Percentiles rank a stretch among this genome's conserved stretches.
phyloP scores from a whole-genome alignment of 768 basidiomycete species.

The Russula sp. region DNA sequence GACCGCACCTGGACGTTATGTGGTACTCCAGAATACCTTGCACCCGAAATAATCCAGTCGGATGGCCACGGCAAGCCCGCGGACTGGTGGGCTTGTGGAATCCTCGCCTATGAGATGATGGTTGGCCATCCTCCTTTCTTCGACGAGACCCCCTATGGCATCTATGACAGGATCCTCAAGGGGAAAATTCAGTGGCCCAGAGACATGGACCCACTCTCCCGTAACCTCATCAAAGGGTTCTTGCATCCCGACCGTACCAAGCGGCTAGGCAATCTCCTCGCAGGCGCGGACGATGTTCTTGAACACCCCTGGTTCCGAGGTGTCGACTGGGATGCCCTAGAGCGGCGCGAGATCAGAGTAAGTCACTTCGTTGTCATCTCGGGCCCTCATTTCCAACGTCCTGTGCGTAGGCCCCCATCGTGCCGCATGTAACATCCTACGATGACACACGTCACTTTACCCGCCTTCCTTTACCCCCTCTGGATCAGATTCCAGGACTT shows the following conservation, averaged over 20 bases:
- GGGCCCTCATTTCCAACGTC: slow-evolving; percentile 5
- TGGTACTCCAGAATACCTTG: slow-evolving; percentile 93
- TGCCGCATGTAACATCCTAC: slow-evolving; percentile 69
- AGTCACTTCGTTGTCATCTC: slow-evolving; percentile 23
- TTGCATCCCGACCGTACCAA: slow-evolving; percentile 88
- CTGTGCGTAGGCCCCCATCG: slow-evolving; percentile 64
- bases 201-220: slow-evolving; percentile 82
- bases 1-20: slow-evolving; percentile 98
- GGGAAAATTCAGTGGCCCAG: slow-evolving; percentile 89
- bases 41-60: slow-evolving; percentile 96
- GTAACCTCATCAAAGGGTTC: slow-evolving; percentile 81
- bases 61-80: slow-evolving; percentile 98
- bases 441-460: slow-evolving; percentile 87
- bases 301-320: slow-evolving; percentile 94
- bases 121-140: slow-evolving; percentile 99
- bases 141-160: slow-evolving; percentile 95
- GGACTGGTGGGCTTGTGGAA: slow-evolving; percentile 99
- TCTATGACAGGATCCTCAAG: slow-evolving; percentile 94
- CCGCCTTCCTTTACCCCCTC: slow-evolving; percentile 64
- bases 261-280: slow-evolving; percentile 87
- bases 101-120: slow-evolving; percentile 97
- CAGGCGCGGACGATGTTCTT: slow-evolving; percentile 86
- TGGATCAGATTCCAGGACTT: slow-evolving; percentile 77
- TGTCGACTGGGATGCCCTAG: slow-evolving; percentile 86
- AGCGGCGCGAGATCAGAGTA: slow-evolving; percentile 80